phyloP scores from a whole-genome alignment of 768 basidiomycete species.

The Roridomyces roridus region DNA sequence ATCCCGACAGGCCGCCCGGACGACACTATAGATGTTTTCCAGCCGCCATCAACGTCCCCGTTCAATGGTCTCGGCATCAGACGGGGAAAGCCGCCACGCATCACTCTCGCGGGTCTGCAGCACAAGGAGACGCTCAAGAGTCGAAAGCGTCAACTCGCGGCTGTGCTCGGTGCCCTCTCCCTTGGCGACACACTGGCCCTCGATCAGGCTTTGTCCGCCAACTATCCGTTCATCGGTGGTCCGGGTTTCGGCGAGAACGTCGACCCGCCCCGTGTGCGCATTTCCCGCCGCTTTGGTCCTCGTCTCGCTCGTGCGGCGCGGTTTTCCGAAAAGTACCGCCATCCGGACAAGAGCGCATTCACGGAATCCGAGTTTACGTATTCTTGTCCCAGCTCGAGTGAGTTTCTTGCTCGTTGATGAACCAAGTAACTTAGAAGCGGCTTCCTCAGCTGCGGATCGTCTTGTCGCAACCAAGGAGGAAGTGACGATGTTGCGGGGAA shows the following conservation, averaged over 20 bases:
- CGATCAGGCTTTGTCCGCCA: constrained; percentile 76
- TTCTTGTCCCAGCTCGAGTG: constrained; percentile 69
- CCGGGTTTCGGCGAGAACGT: constrained; percentile 28
- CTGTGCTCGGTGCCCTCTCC: constrained; percentile 70
- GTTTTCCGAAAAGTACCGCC: constrained; percentile 41
- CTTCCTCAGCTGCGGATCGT: constrained; percentile 72
- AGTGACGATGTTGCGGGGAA: constrained; percentile 65
- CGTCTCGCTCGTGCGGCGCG: constrained; percentile 55
- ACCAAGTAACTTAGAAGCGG: constrained; percentile 18
- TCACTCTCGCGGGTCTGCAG: constrained; percentile 72
- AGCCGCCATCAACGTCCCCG: constrained; percentile 24
- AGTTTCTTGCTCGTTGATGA: constrained; percentile 54
- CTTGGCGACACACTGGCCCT: constrained; percentile 74
- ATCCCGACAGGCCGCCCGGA: constrained; percentile 31
- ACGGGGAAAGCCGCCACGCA: constrained; percentile 59
- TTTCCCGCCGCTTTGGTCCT: constrained; percentile 60
- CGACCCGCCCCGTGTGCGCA: constrained; percentile 46
- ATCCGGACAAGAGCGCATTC: constrained; percentile 54
- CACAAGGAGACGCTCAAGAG: constrained; percentile 76
- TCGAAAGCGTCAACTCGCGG: constrained; percentile 73
- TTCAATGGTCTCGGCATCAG: constrained; percentile 24
- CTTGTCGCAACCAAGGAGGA: constrained; percentile 72
- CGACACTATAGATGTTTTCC: constrained; percentile 22
- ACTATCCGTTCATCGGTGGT: constrained; percentile 38
- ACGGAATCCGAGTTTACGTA: constrained; percentile 65